A percentile compares a stretch with the other conserved stretches of the same genome.
Conservation (phyloP, 2,329 filamentous ascomycete genomes). For the Onygena corvina region DNA sequence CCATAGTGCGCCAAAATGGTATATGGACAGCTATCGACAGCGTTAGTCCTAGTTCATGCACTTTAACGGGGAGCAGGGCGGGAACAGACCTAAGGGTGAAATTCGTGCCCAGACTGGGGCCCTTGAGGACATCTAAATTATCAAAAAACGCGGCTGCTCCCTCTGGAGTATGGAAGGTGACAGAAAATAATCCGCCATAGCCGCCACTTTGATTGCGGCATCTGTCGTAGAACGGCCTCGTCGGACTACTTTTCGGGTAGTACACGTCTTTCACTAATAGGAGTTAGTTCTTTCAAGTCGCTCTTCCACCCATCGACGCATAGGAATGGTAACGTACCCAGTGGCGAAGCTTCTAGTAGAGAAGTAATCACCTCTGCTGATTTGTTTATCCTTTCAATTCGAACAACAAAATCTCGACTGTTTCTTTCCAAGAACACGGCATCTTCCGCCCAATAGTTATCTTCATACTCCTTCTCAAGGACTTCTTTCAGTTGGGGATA, state of each 20-base stretch:
- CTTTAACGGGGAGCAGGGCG: neutral
- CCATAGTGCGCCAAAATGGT: constrained; percentile 82
- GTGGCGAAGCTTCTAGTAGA: constrained; percentile 48
- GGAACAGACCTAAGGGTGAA: constrained; percentile 60
- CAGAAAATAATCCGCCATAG: constrained; percentile 80
- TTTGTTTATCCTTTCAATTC: constrained; percentile 71
- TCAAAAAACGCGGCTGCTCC: constrained; percentile 78
- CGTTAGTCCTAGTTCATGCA: constrained; percentile 11
- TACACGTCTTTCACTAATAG: constrained; percentile 59
- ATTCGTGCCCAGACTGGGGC: constrained; percentile 89
- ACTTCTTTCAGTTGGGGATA: constrained; percentile 57
- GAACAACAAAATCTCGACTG: constrained; percentile 74
- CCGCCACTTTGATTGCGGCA: constrained; percentile 63
- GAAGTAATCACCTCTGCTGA: constrained; percentile 77
- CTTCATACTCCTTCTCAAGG: constrained; percentile 60
- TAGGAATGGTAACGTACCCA: constrained; percentile 28
- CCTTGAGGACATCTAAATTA: constrained; percentile 74
- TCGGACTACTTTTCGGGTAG: constrained; percentile 71
- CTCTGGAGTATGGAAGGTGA: constrained; percentile 58
- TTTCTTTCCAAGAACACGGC: constrained; percentile 91
- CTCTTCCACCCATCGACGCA: neutral
- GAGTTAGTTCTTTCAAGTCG: neutral
- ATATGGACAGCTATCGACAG: constrained; percentile 60
- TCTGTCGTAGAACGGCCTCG: constrained; percentile 62
- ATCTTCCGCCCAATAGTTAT: constrained; percentile 91